Evolutionary conservation across 192 early-diverging fungal genomes (phyloP), one percentile per base, ranked within the genome.

Genomic region (Coemansia sp.): DNA sequence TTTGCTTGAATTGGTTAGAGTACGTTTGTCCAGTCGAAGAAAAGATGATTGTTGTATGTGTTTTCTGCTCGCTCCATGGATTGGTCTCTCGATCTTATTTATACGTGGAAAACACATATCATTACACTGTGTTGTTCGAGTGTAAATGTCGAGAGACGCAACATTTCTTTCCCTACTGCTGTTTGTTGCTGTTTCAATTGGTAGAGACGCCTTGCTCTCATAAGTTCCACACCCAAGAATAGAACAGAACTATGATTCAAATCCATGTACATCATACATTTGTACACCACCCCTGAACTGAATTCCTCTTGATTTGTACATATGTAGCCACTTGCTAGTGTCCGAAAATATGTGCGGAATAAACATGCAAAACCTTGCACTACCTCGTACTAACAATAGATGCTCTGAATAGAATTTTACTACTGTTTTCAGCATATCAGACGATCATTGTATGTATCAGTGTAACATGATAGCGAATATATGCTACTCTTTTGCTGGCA

Each of bases 301-400:
- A 25, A 13, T 23, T 13, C 45, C 8, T 48, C 22, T 25, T 22
- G 2, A 48, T 8, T 7, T 23, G 13, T 11, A 25, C 9, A 25
- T 15, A 22, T 48, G 20, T 13, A 20, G 11, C 22, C 13, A 11
- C 19, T 9, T 22, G 6, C 45, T 9, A 25, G 20, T 25, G 14
- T 48, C 45, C 14, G 45, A 48, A 25, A 10, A 48, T 20, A 25
- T 48, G 45, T 48, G 45, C 45, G 45, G 45, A 48, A 22, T 48
- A 25, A 6, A 25, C 25, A 48, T 48, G 45, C 45, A 48, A 20
- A 6, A 20, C 8, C 23, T 48, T 48, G 25, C 45, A 23, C 45
- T 23, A 48, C 20, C 45, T 11, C 25, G 20, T 25, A 6, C 23
- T 25, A 48, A 48, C 45, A 48, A 48, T 48, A 48, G 23, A 22